These are phyloP conservation scores for Starmera quercuum DNA, from an alignment of 805 yeast genomes.

Conservation along the genomic window DNA sequence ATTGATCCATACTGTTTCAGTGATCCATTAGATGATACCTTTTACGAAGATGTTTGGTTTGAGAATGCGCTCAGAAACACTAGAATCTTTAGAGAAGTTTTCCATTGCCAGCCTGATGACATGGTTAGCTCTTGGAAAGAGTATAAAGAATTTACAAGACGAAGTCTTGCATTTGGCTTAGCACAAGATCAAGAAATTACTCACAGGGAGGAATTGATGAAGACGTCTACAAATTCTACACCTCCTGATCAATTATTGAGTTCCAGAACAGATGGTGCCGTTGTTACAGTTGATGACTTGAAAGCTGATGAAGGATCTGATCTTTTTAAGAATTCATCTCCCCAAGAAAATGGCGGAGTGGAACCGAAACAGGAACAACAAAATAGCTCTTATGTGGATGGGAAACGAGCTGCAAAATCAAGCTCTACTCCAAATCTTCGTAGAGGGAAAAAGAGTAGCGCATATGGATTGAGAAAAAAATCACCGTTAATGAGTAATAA, in stretches of 20 bases:
- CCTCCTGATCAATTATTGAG: background rate
- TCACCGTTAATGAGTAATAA: conserved; percentile 30
- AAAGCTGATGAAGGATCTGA: conserved; percentile 3
- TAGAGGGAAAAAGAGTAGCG: conserved; percentile 29
- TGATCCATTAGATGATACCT: conserved; percentile 79
- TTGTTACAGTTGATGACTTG: background rate
- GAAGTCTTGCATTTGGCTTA: conserved; percentile 47
- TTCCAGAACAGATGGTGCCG: conserved; percentile 1
- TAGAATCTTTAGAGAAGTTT: conserved; percentile 69
- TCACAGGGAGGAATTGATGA: conserved; percentile 4
- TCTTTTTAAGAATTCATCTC: no score
- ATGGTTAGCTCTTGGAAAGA: conserved; percentile 86
- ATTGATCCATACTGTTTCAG: conserved; percentile 85
- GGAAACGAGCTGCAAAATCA: background rate
- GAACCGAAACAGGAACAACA: no score
- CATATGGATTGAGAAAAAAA: conserved; percentile 28
- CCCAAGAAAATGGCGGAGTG: no score
- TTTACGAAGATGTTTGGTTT: conserved; percentile 82
- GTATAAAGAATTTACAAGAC: conserved; percentile 61
- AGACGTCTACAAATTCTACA: conserved; percentile 1
- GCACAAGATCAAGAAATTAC: conserved; percentile 23
- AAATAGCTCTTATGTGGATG: no score
- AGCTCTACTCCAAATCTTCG: background rate
- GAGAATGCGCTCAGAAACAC: conserved; percentile 82
- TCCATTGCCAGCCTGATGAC: conserved; percentile 94